These are phyloP conservation scores for Fusarium nanum DNA, from an alignment of 2,329 filamentous ascomycete species.

Conservation along the genomic window DNA sequence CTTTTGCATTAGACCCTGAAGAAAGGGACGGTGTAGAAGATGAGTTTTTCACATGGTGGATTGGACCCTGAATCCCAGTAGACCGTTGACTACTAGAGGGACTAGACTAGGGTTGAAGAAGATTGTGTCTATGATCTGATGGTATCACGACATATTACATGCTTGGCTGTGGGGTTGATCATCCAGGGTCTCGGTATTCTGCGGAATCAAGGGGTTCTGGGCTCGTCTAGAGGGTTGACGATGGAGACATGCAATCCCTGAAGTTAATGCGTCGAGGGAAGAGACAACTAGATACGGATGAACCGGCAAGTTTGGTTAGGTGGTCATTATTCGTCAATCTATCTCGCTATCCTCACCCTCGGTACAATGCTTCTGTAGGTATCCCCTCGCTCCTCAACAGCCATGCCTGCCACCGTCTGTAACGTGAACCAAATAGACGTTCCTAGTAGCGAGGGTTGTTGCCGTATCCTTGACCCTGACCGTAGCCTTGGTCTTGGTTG, in stretches of 20 bases:
- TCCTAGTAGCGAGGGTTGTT: conserved; percentile 12
- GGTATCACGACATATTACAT: conserved; percentile 1
- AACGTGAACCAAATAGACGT: not conserved
- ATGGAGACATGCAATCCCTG: not conserved
- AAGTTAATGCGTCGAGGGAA: conserved; percentile 1
- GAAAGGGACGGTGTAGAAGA: not conserved
- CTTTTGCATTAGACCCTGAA: not conserved
- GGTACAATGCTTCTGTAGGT: not conserved
- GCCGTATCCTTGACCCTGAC: conserved; percentile 26
- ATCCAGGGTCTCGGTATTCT: conserved; percentile 3
- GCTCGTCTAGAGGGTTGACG: not conserved
- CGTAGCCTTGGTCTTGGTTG: conserved; percentile 10
- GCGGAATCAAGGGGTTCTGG: not conserved
- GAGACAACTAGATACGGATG: not conserved
- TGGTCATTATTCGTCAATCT: conserved; percentile 15
- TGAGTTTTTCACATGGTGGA: conserved; percentile 16
- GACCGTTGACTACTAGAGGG: not conserved
- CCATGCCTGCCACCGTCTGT: too few relatives aligned
- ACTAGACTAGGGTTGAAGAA: not conserved
- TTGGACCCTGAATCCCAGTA: not conserved
- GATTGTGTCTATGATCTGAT: conserved; percentile 3
- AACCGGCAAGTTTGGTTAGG: not conserved
- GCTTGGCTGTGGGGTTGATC: not conserved
- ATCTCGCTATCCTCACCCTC: not conserved
- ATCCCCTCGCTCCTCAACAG: not conserved